These are phyloP conservation scores for Yamadazyma buinensis DNA, from an alignment of 1,139 yeast species.

Conservation along the genomic window DNA sequence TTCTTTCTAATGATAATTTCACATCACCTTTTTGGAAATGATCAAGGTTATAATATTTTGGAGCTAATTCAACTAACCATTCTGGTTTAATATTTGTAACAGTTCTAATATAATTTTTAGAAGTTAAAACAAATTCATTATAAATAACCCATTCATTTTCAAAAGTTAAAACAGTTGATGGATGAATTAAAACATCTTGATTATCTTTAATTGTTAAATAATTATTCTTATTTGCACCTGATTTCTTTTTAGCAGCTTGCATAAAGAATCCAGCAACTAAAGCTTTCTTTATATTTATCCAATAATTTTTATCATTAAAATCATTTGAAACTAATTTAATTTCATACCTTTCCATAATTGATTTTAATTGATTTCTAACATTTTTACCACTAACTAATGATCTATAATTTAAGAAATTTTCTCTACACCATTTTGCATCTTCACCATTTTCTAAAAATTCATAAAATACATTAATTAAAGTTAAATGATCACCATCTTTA, in stretches of 20 bases:
- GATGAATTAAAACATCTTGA: constrained; percentile 92
- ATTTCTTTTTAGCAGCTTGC: constrained; percentile 92
- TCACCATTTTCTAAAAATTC: constrained; percentile 62
- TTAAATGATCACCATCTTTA: constrained; percentile 92
- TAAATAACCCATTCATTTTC: constrained; percentile 92
- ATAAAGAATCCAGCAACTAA: constrained; percentile 91
- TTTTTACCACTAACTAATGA: constrained; percentile 80
- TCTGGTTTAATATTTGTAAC: constrained; percentile 92
- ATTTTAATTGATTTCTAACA: constrained; percentile 76
- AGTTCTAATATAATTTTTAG: constrained; percentile 90
- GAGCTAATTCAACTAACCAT: constrained; percentile 86
- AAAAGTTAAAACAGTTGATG: constrained; percentile 81
- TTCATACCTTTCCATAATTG: constrained; percentile 81
- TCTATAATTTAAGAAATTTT: constrained; percentile 79
- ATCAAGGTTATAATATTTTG: constrained; percentile 73
- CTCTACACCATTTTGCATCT: constrained; percentile 91
- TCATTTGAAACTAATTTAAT: constrained; percentile 70
- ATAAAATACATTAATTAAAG: constrained; percentile 82
- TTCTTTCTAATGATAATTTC: constrained; percentile 70
- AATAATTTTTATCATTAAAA: constrained; percentile 62
- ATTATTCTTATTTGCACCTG: constrained; percentile 60
- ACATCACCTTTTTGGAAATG: constrained; percentile 83
- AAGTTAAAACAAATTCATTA: constrained; percentile 91
- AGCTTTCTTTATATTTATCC: constrained; percentile 78
- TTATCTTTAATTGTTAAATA: constrained; percentile 91